These are phyloP conservation scores for Ogataea neopini DNA, from an alignment of 805 yeast species.

Conservation along the genomic window DNA sequence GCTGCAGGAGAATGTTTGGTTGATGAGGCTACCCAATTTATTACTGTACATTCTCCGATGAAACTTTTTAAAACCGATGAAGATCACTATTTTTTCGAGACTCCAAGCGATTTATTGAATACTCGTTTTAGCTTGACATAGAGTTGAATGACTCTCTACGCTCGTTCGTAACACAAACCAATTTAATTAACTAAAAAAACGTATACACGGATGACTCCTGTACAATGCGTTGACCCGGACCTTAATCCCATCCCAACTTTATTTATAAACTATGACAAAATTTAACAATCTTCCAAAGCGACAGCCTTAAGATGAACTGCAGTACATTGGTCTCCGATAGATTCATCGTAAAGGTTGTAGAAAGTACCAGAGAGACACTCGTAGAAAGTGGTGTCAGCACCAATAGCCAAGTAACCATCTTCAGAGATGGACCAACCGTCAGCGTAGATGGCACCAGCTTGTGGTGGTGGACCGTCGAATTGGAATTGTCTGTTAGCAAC, in stretches of 20 bases:
- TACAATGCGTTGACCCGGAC: slow-evolving; percentile 7
- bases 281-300: slow-evolving; percentile 40
- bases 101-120: too few species aligned
- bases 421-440: slow-evolving; percentile 50
- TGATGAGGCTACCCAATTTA: too few species aligned
- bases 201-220: background rate
- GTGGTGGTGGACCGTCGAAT: slow-evolving; percentile 67
- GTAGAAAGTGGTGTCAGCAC: slow-evolving; percentile 48
- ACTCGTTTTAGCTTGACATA: too few species aligned
- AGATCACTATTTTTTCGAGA: too few species aligned
- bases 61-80: too few species aligned
- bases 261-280: background rate
- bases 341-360: slow-evolving; percentile 58
- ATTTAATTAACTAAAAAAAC: background rate
- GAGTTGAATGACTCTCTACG: too few species aligned
- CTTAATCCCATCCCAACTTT: slow-evolving; percentile 11
- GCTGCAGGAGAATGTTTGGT: too few species aligned
- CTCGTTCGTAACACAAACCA: too few species aligned
- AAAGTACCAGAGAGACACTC: slow-evolving; percentile 57
- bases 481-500: slow-evolving; percentile 66
- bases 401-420: slow-evolving; percentile 51
- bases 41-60: too few species aligned
- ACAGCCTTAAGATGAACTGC: slow-evolving; percentile 46
- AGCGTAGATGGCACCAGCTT: slow-evolving; percentile 56
- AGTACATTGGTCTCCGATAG: slow-evolving; percentile 47